A percentile compares a stretch with the other conserved stretches of the same genome.
Evolutionary conservation across 805 yeast species (phyloP).

Genomic region (Metschnikowia henanensis): DNA sequence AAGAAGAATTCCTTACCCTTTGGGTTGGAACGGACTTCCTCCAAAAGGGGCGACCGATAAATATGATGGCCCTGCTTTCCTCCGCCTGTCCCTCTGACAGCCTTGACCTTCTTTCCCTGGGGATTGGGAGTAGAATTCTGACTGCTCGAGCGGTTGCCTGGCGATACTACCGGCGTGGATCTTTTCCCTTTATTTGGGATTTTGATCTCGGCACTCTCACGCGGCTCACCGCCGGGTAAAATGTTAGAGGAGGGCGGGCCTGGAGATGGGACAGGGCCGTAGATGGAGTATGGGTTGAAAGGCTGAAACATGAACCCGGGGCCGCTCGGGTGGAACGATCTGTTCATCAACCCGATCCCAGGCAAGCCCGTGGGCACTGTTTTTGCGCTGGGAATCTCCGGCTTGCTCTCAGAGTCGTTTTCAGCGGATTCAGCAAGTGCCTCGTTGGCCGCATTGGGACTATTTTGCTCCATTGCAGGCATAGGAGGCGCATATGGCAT

Average conservation of each 20-base stretch:
- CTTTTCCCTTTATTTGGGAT: background rate
- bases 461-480: constrained; percentile 11
- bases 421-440: constrained; percentile 9
- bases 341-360: constrained; percentile 40
- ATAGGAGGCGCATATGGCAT: constrained; percentile 24
- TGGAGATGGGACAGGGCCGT: constrained; percentile 24
- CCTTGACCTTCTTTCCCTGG: constrained; percentile 16
- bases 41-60: constrained; percentile 76
- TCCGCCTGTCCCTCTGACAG: constrained; percentile 17
- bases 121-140: constrained; percentile 5
- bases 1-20: constrained; percentile 60
- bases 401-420: constrained; percentile 5
- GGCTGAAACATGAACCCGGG: constrained; percentile 48
- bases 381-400: constrained; percentile 4
- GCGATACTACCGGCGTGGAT: background rate
- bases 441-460: too few relatives aligned
- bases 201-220: constrained; percentile 3
- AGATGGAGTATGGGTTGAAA: constrained; percentile 48
- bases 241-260: constrained; percentile 10
- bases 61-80: constrained; percentile 44
- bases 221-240: constrained; percentile 15
- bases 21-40: constrained; percentile 73
- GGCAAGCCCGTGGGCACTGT: constrained; percentile 14
- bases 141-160: background rate
- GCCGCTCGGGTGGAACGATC: constrained; percentile 27